A percentile compares a stretch with the other conserved stretches of the same genome.
Conservation (phyloP, 345 rosid genomes). For the Euphorbia lathyris region DNA sequence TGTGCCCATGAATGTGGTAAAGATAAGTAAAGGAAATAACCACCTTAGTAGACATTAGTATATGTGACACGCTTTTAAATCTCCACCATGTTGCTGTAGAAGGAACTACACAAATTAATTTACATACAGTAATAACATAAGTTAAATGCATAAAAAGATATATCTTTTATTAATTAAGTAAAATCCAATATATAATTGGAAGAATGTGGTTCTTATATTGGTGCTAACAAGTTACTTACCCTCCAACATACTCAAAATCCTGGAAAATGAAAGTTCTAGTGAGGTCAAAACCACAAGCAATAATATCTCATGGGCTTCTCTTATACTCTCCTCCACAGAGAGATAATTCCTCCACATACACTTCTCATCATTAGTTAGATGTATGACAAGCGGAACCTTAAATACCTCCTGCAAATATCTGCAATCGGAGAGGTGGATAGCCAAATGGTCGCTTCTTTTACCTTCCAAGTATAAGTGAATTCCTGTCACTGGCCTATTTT, state of each 20-base stretch:
- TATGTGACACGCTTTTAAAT: conserved; percentile 82
- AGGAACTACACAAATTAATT: conserved; percentile 49
- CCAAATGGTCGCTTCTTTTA: conserved; percentile 80
- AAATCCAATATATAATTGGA: no score
- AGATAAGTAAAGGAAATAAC: no score
- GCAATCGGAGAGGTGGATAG: conserved; percentile 81
- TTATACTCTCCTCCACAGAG: conserved; percentile 75
- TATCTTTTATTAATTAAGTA: no score
- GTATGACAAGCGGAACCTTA: no score
- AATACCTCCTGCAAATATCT: no score
- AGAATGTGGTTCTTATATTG: no score
- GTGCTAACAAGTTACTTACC: no score
- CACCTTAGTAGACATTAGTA: conserved; percentile 87
- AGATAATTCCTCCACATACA: conserved; percentile 89
- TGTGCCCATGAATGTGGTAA: no score
- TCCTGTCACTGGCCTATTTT: conserved; percentile 82
- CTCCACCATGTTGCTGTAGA: conserved; percentile 85
- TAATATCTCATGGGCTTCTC: conserved; percentile 87
- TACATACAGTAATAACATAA: not conserved
- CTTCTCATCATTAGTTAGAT: conserved; percentile 92
- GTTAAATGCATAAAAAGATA: no score
- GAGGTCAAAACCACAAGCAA: conserved; percentile 91
- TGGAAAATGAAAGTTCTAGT: conserved; percentile 84
- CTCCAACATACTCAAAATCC: no score
- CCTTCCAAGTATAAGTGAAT: conserved; percentile 88